A percentile compares a stretch with the other conserved stretches of the same genome.
These are phyloP conservation scores for Phaeoacremonium minimum DNA, from an alignment of 2,329 filamentous ascomycete species.

Conservation along the genomic window DNA sequence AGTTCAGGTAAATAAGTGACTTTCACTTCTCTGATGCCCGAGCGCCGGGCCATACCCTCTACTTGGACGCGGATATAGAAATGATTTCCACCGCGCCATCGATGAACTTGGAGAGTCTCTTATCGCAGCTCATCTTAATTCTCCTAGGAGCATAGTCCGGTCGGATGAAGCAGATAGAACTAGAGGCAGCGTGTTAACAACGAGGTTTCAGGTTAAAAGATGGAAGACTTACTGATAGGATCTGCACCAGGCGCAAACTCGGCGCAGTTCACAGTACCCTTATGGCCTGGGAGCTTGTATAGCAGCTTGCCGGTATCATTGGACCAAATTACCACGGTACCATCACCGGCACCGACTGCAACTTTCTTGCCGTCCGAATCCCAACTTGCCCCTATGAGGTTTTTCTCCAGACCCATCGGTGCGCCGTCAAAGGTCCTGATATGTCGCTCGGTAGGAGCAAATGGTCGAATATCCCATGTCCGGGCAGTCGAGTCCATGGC, in stretches of 20 bases:
- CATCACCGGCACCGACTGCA: conserved; percentile 83
- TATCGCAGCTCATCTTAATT: conserved; percentile 56
- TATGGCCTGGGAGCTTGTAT: conserved; percentile 94
- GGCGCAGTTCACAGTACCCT: conserved; percentile 91
- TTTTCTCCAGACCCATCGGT: conserved; percentile 81
- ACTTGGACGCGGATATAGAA: no score
- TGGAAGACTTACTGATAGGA: conserved; percentile 81
- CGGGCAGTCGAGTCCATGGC: conserved; percentile 90
- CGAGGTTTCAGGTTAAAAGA: no score
- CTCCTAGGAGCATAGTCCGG: conserved; percentile 76
- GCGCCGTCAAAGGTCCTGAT: conserved; percentile 92
- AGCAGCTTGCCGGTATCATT: conserved; percentile 81
- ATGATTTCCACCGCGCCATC: no score
- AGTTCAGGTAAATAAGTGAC: no score
- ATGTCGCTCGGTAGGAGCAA: conserved; percentile 81
- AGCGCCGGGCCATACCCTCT: no score
- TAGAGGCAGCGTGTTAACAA: no score
- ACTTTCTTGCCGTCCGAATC: conserved; percentile 81
- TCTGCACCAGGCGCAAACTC: conserved; percentile 83
- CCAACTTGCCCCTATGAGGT: conserved; percentile 87
- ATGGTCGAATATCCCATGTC: conserved; percentile 95
- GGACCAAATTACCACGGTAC: conserved; percentile 89
- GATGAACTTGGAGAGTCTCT: not conserved
- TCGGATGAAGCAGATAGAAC: conserved; percentile 91
- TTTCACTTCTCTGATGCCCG: no score